Percentiles rank a stretch among this genome's conserved stretches.
Evolutionary conservation across 805 yeast genomes (phyloP).

Genomic region (Wickerhamiella kazuoi): DNA sequence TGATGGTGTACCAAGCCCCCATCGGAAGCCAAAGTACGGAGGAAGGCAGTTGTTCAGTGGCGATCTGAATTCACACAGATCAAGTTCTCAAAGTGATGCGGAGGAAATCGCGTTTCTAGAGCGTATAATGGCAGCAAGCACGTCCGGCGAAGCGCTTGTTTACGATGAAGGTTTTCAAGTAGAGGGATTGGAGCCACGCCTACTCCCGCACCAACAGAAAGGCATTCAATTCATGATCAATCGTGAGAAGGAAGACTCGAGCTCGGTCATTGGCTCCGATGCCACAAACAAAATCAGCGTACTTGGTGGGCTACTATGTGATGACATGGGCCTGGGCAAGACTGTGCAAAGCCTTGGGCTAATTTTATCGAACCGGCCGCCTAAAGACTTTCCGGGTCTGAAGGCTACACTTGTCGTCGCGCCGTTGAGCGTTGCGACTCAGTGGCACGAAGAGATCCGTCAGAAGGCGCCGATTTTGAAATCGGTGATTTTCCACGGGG

Average conservation of each 20-base stretch:
- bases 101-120: no score
- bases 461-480: slow-evolving; percentile 23
- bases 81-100: no score
- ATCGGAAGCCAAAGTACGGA: not conserved
- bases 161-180: slow-evolving; percentile 10
- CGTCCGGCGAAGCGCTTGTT: no score
- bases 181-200: slow-evolving; percentile 24
- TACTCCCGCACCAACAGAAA: slow-evolving; percentile 30
- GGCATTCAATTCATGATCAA: slow-evolving; percentile 28
- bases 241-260: slow-evolving; percentile 21
- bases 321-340: slow-evolving; percentile 84
- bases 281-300: no score
- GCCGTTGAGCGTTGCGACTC: slow-evolving; percentile 27
- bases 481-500: slow-evolving; percentile 21
- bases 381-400: not conserved
- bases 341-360: slow-evolving; percentile 64
- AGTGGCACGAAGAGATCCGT: slow-evolving; percentile 26
- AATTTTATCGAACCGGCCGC: slow-evolving; percentile 26
- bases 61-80: no score
- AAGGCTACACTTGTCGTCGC: slow-evolving; percentile 25
- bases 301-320: slow-evolving; percentile 61
- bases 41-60: no score
- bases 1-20: not conserved
- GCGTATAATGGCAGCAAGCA: no score
- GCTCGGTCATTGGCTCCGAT: not conserved